phyloP scores from a whole-genome alignment of 192 early-diverging fungal genomes.

The Backusella parvicylindrica region DNA sequence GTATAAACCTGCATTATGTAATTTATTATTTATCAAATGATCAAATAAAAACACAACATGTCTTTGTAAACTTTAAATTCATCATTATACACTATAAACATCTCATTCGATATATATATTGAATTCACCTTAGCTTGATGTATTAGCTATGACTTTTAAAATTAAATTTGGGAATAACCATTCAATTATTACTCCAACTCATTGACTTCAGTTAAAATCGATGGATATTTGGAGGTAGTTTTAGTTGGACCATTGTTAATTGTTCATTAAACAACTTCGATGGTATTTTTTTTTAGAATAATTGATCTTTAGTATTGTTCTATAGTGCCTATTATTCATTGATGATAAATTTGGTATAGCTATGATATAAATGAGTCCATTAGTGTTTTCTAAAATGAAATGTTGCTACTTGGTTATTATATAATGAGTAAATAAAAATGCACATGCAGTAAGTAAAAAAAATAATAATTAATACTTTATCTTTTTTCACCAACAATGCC shows the following conservation, averaged over 20 bases:
- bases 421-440: not conserved
- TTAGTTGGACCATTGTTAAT: not conserved
- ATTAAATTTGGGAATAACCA: not conserved
- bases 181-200: no score
- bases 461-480: not conserved
- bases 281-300: not conserved
- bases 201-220: not conserved
- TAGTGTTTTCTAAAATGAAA: not conserved
- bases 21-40: not conserved
- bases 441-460: not conserved
- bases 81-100: not conserved
- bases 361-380: not conserved
- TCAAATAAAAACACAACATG: no score
- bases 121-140: not conserved
- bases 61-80: no score
- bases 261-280: no score
- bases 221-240: not conserved
- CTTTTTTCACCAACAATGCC: not conserved
- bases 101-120: not conserved
- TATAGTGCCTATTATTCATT: not conserved
- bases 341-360: not conserved
- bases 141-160: not conserved
- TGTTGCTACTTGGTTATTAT: not conserved
- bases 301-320: no score
- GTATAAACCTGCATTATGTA: not conserved